Evolutionary conservation across 129 eudicot genomes (phyloP).

Genomic region (Artemisia tridentata): DNA sequence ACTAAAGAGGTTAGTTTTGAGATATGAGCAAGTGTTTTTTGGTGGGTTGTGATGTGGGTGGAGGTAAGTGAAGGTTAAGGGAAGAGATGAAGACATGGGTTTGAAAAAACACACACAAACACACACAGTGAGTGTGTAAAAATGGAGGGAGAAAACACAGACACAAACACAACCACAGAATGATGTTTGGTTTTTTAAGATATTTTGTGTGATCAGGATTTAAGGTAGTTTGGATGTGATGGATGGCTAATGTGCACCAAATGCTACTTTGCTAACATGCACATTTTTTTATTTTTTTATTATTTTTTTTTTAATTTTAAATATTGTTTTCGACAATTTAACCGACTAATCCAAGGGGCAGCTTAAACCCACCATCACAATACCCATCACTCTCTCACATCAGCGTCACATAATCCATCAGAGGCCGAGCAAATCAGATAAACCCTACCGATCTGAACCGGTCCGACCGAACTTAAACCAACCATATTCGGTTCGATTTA

Average conservation of each 20-base stretch:
- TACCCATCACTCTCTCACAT: no score
- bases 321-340: no score
- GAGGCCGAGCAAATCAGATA: no score
- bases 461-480: no score
- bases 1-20: not conserved
- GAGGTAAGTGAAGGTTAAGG: not conserved
- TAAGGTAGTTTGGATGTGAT: constrained; percentile 17
- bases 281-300: not conserved
- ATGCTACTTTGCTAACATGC: constrained; percentile 8
- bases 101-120: constrained; percentile 2
- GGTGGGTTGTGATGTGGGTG: constrained; percentile 8
- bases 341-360: no score
- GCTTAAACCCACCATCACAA: no score
- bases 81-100: constrained; percentile 37
- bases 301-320: no score
- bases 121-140: not conserved
- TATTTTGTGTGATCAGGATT: constrained; percentile 17
- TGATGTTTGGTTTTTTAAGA: constrained; percentile 1
- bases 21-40: constrained; percentile 6
- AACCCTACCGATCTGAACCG: no score
- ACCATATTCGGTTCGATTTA: no score
- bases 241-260: constrained; percentile 15
- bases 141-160: constrained; percentile 15
- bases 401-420: no score
- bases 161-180: not conserved